Evolutionary conservation across 2,329 filamentous ascomycete species (phyloP).

Genomic region (Trichoderma sp.): DNA sequence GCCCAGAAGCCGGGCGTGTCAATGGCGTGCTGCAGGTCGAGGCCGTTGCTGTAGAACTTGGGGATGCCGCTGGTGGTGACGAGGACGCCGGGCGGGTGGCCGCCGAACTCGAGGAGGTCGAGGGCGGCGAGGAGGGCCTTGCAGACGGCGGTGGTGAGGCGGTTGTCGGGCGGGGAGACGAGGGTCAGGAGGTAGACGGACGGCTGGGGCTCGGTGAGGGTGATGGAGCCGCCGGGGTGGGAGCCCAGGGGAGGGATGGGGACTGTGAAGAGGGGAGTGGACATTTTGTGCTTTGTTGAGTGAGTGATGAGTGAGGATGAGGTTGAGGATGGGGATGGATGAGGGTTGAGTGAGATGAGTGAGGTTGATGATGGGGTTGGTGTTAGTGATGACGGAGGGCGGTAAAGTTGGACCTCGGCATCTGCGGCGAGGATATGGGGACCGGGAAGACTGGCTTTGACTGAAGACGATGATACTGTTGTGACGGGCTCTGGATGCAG

Average conservation of each 20-base stretch:
- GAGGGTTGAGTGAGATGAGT: not conserved
- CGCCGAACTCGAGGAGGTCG: conserved; percentile 70
- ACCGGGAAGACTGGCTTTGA: not conserved
- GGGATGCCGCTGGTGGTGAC: conserved; percentile 73
- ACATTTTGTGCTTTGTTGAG: conserved; percentile 29
- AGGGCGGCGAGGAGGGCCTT: conserved; percentile 68
- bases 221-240: conserved; percentile 59
- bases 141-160: conserved; percentile 70
- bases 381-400: not conserved
- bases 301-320: not conserved
- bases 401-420: not conserved
- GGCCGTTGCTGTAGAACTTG: conserved; percentile 83
- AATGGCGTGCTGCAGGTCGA: conserved; percentile 72
- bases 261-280: conserved; percentile 46
- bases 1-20: conserved; percentile 63
- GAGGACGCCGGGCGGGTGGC: conserved; percentile 69
- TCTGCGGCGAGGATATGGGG: not conserved
- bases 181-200: conserved; percentile 74
- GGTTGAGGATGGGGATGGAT: not conserved
- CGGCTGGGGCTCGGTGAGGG: conserved; percentile 62
- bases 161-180: conserved; percentile 72
- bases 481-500: not conserved
- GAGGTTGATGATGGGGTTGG: not conserved
- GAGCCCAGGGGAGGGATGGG: conserved; percentile 54
- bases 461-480: not conserved